Evolutionary conservation across 1,284 basidiomycete genomes (phyloP), one percentile per base, ranked within the genome.

Genomic region (Farysia itapuensis): DNA sequence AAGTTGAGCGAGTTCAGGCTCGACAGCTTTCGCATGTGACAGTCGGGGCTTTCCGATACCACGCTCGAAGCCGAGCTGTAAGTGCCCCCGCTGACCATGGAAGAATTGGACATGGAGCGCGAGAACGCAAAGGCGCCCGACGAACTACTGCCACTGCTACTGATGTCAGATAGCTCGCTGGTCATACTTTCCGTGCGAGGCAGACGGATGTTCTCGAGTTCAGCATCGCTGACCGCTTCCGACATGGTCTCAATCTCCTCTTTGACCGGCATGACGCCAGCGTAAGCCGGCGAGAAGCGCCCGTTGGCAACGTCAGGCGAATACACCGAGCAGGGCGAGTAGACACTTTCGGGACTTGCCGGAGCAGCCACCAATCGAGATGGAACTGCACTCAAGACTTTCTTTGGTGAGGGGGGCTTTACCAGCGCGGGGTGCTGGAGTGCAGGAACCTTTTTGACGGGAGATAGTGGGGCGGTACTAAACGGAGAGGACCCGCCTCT

Each of bases 81-180:
- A 4, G 56, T 54, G 25, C 57, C 49, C 8, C 50, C 57, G 31
- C 64, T 64, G 16, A 42, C 44, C 18, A 67, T 34, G 22, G 65
- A 65, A 3, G 56, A 51, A 38, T 20, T 52, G 9, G 66, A 63
- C 48, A 66, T 39, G 42, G 57, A 53, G 22, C 53, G 53, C 23
- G 64, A 57, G 24, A 63, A 66, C 9, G 48, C 64, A 32, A 64
- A 59, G 2, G 63, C 51, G 18, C 63, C 59, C 14, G 53, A 51
- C 4, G 39, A 51, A 44, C 59, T 67, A 48, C 58, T 61, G 28
- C 53, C 47, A 24, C 29, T 39, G 33, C 53, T 59, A 43, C 43
- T 54, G 15, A 33, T 38, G 12, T 53, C 50, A 5, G 49, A 58
- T 12, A 63, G 31, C 24, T 61, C 43, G 46, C 64, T 66, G 6